Evolutionary conservation across 2,329 filamentous ascomycete species (phyloP).

Genomic region (Clonostachys byssicola): DNA sequence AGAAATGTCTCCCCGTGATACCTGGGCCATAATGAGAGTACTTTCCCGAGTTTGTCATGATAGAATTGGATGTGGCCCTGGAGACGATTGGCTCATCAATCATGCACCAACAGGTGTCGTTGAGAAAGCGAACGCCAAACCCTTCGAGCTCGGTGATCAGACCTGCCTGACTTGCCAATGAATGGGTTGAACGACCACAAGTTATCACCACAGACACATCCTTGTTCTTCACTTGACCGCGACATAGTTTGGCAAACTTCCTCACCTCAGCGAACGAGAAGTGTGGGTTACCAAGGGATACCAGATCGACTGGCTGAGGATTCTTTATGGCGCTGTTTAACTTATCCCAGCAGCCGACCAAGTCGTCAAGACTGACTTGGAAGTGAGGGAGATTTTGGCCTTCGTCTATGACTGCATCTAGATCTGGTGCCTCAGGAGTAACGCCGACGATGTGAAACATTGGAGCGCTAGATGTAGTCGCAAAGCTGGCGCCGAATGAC

Average conservation of each 20-base stretch:
- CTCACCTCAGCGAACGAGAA: slow-evolving; percentile 30
- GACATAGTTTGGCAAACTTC: slow-evolving; percentile 20
- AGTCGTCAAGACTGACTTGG: background rate
- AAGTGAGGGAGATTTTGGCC: background rate
- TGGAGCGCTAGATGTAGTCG: slow-evolving; percentile 30
- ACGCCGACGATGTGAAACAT: slow-evolving; percentile 38
- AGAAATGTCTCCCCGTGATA: slow-evolving; percentile 10
- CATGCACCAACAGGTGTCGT: slow-evolving; percentile 44
- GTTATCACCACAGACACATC: slow-evolving; percentile 9
- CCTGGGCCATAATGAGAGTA: slow-evolving; percentile 36
- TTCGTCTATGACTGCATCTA: slow-evolving; percentile 2
- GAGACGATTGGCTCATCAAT: slow-evolving; percentile 31
- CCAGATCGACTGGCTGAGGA: slow-evolving; percentile 19
- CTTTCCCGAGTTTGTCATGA: slow-evolving; percentile 41
- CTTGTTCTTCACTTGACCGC: slow-evolving; percentile 12
- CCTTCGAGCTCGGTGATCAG: slow-evolving; percentile 17
- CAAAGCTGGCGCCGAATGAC: slow-evolving; percentile 38
- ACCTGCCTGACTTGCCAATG: slow-evolving; percentile 14
- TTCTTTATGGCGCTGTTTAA: slow-evolving; percentile 1
- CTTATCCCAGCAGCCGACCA: slow-evolving; percentile 2
- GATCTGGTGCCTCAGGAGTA: slow-evolving; percentile 25
- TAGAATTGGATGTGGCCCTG: slow-evolving; percentile 7
- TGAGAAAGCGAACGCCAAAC: slow-evolving; percentile 32
- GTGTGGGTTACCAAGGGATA: slow-evolving; percentile 40
- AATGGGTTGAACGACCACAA: slow-evolving; percentile 2